Conservation (phyloP, 1,284 basidiomycete species). For the Cutaneotrichosporon sp. region DNA sequence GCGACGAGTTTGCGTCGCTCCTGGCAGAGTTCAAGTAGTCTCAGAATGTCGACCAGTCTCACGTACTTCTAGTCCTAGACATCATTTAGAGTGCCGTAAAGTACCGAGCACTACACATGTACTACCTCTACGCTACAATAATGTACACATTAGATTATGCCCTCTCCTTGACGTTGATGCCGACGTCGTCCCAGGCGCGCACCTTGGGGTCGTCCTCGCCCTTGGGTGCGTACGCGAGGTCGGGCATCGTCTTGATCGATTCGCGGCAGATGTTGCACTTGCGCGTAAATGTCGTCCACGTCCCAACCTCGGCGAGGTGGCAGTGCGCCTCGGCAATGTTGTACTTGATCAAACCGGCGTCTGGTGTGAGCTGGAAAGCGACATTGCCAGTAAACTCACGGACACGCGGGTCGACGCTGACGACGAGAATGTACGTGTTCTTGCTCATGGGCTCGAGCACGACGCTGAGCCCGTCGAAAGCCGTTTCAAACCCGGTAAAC, state of each 20-base stretch:
- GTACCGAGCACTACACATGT: slow-evolving; percentile 1
- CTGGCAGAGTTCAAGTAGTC: slow-evolving; percentile 40
- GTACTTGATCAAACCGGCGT: slow-evolving; percentile 56
- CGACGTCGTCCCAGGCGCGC: slow-evolving; percentile 45
- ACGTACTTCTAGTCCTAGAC: neutral
- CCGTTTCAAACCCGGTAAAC: slow-evolving; percentile 77
- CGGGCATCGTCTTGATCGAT: slow-evolving; percentile 19
- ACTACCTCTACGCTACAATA: slow-evolving; percentile 11
- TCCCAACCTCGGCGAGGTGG: slow-evolving; percentile 55
- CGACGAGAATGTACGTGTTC: slow-evolving; percentile 85
- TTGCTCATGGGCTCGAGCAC: slow-evolving; percentile 92
- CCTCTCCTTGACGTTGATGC: slow-evolving; percentile 13
- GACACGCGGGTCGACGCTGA: slow-evolving; percentile 83
- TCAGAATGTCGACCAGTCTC: neutral
- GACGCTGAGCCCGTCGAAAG: slow-evolving; percentile 70
- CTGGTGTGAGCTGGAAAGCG: slow-evolving; percentile 38
- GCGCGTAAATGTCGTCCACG: slow-evolving; percentile 33
- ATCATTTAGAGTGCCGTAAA: neutral
- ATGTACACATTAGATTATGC: slow-evolving; percentile 10
- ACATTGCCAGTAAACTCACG: no score
- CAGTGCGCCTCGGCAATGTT: slow-evolving; percentile 55
- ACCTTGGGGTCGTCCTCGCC: slow-evolving; percentile 39
- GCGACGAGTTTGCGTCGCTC: slow-evolving; percentile 38
- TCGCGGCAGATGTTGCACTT: slow-evolving; percentile 47
- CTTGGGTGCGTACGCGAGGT: slow-evolving; percentile 40